These are phyloP conservation scores for Talaromyces sp. DNA, from an alignment of 2,329 filamentous ascomycete genomes.

Conservation along the genomic window DNA sequence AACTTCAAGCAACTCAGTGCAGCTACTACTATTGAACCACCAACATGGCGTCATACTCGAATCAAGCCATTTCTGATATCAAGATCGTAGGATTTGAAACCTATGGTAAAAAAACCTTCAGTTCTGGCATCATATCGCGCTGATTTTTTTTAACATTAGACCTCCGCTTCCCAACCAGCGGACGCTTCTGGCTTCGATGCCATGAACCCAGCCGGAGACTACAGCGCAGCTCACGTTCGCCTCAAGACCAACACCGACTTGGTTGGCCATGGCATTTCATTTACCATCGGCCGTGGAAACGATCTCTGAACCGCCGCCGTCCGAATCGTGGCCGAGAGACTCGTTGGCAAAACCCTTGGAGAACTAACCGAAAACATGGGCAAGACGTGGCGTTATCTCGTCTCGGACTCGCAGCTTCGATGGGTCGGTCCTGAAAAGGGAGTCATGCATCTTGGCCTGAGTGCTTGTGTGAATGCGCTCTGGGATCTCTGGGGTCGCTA, in stretches of 20 bases:
- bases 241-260: constrained; percentile 66
- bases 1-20: too few species aligned
- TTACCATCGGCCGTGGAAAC: constrained; percentile 10
- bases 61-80: too few species aligned
- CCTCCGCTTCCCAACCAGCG: too few species aligned
- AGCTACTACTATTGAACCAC: too few species aligned
- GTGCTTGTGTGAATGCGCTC: constrained; percentile 41
- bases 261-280: constrained; percentile 38
- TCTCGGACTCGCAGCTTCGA: constrained; percentile 80
- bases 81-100: too few species aligned
- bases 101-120: too few species aligned
- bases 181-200: constrained; percentile 38
- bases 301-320: too few species aligned
- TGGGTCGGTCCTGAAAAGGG: constrained; percentile 95
- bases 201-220: constrained; percentile 91
- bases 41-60: too few species aligned
- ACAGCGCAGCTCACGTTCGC: constrained; percentile 87
- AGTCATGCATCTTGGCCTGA: constrained; percentile 84
- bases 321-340: constrained; percentile 61
- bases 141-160: too few species aligned
- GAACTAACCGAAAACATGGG: constrained; percentile 77
- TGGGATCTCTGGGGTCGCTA: too few species aligned
- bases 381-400: constrained; percentile 81
- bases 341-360: constrained; percentile 68
- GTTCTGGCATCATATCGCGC: too few species aligned